Evolutionary conservation across 805 yeast genomes (phyloP), one percentile per base, ranked within the genome.

Genomic region (Metschnikowia shivogae): DNA sequence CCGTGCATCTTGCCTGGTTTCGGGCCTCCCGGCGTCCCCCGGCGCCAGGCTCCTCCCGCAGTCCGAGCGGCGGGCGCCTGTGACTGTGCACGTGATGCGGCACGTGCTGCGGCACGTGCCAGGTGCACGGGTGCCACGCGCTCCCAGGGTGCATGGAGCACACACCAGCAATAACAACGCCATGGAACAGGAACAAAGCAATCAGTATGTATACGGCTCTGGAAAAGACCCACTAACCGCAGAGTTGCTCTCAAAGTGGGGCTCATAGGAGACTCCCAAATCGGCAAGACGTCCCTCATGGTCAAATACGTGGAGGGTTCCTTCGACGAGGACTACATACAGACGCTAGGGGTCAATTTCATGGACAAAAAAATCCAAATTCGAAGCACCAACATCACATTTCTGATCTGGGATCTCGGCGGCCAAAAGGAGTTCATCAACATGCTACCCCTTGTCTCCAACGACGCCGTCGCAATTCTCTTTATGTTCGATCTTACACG

Each of bases 281-380:
- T 90, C 5, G 99, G 99, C 5, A 92, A 92, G 60, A 92, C 99
- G 0, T 88, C 97, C 5, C 68, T 92, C 47, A 90, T 92, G 98
- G 96, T 90, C 20, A 89, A 92, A 61, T 92, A 90, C 61, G 97
- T 92, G n/a, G 97, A 92, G 60, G 95, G 95, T 44, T 80, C 86
- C 29, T 92, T 86, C 62, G 95, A 89, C 60, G 93, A 88, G 58
- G 89, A 84, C 49, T 92, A 92, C 61, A 88, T 90, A 40, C 97
- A 89, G 64, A 92, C 99, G 0, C 70, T 89, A 42, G 99, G 99
- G 5, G 97, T 93, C 44, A 92, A 92, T 61, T 90, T 88, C 64
- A 84, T 93, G 87, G 97, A 93, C 62, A 84, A 89, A 56, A 82
- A 85, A 47, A 86, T 92, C 26, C 83, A 81, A 48, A 83, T 92